Evolutionary conservation across 768 basidiomycete species (phyloP), one percentile per base, ranked within the genome.

Genomic region (Pleurotus cornucopiae): DNA sequence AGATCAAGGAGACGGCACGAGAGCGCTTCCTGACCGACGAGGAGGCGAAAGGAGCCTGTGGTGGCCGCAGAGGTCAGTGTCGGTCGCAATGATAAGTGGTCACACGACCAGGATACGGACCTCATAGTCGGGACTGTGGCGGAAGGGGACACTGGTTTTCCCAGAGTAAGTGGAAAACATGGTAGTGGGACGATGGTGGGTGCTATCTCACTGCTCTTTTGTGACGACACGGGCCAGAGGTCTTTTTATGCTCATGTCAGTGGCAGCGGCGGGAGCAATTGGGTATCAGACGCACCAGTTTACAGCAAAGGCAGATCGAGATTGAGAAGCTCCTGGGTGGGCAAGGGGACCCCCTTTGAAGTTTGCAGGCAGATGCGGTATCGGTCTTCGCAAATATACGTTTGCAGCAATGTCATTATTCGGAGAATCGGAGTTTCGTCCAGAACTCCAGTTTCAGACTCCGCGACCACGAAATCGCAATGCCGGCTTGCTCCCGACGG

Each of bases 1-100:
- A 70, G 56, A 69, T 58, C 5, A 72, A 57, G 14, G 70, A 72
- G 16, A 62, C 12, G 4, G 54, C 21, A 37, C 54, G 54, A 23
- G 51, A 12, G 14, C 51, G 51, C 39, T 41, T n/a, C 23, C 39
- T 40, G n/a, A n/a, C 91, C 93, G 97, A 73, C 93, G 98, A 64
- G 78, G 74, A 16, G 82, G 66, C 63, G 83, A 82, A n/a, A 91
- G 91, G 11, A 94, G 70, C 64, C 81, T 75, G 61, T 86, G 77
- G 57, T 67, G 69, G 34, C 11, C 71, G 63, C 38, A 72, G 70
- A 43, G 63, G 26, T 49, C 34, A 30, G 34, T 4, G 48, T 9
- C 6, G 3, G 46, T 23, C 14, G 6, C 46, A 13, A 38, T 18
- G 18, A 34, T 20, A 16, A 53, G 18, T 43, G 51, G 51, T 53